Conservation (phyloP, 2,329 filamentous ascomycete genomes). For the Paraphaeosphaeria sporulosa region DNA sequence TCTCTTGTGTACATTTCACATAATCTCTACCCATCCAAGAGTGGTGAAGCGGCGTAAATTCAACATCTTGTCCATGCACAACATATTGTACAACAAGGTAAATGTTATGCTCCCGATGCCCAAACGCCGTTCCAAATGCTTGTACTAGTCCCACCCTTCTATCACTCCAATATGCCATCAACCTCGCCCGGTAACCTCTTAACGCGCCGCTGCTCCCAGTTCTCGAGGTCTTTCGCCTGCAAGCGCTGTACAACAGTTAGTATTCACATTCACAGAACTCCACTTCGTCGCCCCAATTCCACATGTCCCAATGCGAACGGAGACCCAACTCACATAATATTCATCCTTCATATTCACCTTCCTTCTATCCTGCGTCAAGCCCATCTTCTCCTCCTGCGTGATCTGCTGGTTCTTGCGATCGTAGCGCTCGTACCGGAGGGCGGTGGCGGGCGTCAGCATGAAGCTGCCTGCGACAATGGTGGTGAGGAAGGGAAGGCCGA, state of each 20-base stretch:
- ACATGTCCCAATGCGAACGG: neutral
- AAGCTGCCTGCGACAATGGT: constrained; percentile 94
- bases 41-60: neutral
- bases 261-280: neutral
- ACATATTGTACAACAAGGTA: neutral
- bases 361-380: constrained; percentile 73
- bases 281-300: neutral
- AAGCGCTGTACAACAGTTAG: constrained; percentile 64
- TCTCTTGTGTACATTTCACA: neutral
- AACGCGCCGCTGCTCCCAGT: constrained; percentile 97
- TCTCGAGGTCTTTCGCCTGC: constrained; percentile 88
- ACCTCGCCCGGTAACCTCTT: constrained; percentile 88
- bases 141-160: neutral
- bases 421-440: constrained; percentile 90
- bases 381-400: constrained; percentile 84
- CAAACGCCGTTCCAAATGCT: constrained; percentile 11
- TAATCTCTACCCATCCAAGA: neutral
- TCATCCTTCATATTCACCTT: constrained; percentile 84
- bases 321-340: constrained; percentile 75
- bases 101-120: neutral
- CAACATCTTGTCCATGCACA: neutral
- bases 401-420: constrained; percentile 89
- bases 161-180: constrained; percentile 73
- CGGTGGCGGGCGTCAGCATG: constrained; percentile 91
- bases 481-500: constrained; percentile 89